phyloP scores from a whole-genome alignment of 192 early-diverging fungal genomes.

The Mortierella hygrophila region DNA sequence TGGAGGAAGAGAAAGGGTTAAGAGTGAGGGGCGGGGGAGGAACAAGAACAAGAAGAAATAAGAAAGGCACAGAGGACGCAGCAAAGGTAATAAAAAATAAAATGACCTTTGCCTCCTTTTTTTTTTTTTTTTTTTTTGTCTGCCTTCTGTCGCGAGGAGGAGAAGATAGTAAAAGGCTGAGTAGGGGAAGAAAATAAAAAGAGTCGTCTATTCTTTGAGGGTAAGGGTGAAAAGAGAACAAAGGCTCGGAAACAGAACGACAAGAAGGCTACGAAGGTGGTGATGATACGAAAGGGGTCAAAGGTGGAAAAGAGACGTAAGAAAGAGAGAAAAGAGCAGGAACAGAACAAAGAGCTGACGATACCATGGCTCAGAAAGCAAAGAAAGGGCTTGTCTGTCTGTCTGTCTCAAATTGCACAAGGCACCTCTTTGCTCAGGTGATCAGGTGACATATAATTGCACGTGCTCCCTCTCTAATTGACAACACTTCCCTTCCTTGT shows the following conservation, averaged over 20 bases:
- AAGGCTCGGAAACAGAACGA: not conserved
- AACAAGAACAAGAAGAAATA: not conserved
- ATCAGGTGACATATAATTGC: not conserved
- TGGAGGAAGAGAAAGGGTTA: not conserved
- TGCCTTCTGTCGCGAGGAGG: too few relatives aligned
- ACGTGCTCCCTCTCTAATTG: constrained; percentile 3
- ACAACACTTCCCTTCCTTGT: not conserved
- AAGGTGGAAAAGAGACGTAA: not conserved
- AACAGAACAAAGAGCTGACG: not conserved
- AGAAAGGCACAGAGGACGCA: not conserved
- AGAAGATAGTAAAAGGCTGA: too few relatives aligned
- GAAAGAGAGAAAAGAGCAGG: not conserved
- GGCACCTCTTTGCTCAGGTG: too few relatives aligned
- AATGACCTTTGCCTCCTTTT: too few relatives aligned
- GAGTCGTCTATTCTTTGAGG: too few relatives aligned
- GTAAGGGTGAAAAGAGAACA: too few relatives aligned
- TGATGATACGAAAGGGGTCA: not conserved
- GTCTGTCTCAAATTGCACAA: too few relatives aligned
- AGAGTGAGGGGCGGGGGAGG: not conserved
- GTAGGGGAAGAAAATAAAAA: too few relatives aligned
- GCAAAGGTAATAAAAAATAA: too few relatives aligned
- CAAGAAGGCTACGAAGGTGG: not conserved
- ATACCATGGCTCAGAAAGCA: not conserved
- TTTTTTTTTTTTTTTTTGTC: too few relatives aligned
- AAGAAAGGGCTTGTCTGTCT: not conserved